These are phyloP conservation scores for Leccinum fibrillosum DNA, from an alignment of 768 basidiomycete genomes.

Conservation along the genomic window DNA sequence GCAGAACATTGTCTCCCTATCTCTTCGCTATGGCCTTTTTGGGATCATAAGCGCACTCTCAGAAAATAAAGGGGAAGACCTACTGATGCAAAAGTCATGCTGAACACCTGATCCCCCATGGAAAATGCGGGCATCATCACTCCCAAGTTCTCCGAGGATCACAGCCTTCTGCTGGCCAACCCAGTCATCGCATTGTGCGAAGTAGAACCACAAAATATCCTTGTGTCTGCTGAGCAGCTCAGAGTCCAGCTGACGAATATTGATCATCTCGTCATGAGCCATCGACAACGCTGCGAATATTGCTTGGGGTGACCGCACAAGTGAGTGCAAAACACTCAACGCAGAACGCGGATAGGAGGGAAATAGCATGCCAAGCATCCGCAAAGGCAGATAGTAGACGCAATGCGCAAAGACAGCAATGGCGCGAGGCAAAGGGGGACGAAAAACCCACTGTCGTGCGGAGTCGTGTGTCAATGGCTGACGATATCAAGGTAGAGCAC, in stretches of 20 bases:
- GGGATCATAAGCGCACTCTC: conserved; percentile 1
- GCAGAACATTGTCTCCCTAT: conserved; percentile 46
- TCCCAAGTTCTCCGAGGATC: conserved; percentile 41
- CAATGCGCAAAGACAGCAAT: conserved; percentile 43
- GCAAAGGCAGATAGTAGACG: conserved; percentile 38
- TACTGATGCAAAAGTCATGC: conserved; percentile 75
- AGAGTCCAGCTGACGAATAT: conserved; percentile 51
- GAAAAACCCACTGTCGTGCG: conserved; percentile 44
- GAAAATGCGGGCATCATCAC: conserved; percentile 36
- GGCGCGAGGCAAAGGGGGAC: conserved; percentile 41
- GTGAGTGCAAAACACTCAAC: conserved; percentile 41
- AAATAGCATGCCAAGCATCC: conserved; percentile 44
- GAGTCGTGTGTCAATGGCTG: neutral
- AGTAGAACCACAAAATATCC: conserved; percentile 50
- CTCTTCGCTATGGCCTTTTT: conserved; percentile 48
- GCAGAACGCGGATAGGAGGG: conserved; percentile 49
- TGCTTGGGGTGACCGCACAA: conserved; percentile 50
- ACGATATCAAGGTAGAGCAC: too few species aligned
- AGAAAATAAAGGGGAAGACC: conserved; percentile 22
- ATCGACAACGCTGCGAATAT: conserved; percentile 56
- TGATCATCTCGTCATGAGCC: conserved; percentile 67
- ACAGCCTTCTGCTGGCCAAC: conserved; percentile 53
- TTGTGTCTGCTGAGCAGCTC: conserved; percentile 39
- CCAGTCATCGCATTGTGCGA: conserved; percentile 65
- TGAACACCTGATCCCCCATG: conserved; percentile 50